phyloP scores from a whole-genome alignment of 2,329 filamentous ascomycete genomes.

The Alternaria gansuensis region DNA sequence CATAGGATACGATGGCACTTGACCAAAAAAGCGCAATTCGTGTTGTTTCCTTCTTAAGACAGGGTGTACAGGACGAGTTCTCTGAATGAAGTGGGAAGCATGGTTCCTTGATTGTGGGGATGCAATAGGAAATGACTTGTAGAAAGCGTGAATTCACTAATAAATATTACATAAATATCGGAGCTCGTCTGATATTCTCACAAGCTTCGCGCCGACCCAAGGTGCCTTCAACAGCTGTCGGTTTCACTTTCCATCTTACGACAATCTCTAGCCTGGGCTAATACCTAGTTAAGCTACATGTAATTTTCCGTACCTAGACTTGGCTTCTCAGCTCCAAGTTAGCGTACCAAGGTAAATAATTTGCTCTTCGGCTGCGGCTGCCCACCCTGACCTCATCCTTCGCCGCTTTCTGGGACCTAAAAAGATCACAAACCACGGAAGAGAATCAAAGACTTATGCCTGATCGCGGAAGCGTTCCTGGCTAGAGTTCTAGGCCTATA shows the following conservation, averaged over 20 bases:
- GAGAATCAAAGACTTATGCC: neutral
- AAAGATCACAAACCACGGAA: neutral
- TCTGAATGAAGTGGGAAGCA: neutral
- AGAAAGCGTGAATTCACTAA: neutral
- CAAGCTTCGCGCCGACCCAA: neutral
- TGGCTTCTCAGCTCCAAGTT: neutral
- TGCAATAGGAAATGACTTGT: neutral
- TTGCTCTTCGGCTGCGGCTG: constrained; percentile 1
- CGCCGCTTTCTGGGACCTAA: neutral
- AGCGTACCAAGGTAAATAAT: neutral
- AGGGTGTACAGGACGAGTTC: neutral
- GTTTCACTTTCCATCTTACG: neutral
- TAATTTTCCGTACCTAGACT: constrained; percentile 4
- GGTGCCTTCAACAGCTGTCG: neutral
- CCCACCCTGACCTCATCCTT: neutral
- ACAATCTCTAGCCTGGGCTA: neutral
- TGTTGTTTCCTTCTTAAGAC: neutral
- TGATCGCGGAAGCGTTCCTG: constrained; percentile 6
- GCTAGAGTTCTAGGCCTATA: neutral
- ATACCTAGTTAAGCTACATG: neutral
- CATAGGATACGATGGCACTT: neutral
- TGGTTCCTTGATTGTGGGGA: neutral
- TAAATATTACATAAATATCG: neutral
- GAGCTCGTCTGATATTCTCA: neutral
- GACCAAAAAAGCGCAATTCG: neutral